Base-by-base conservation (phyloP, 352 stramenopile species). In the Pythium myriotylum region DNA sequence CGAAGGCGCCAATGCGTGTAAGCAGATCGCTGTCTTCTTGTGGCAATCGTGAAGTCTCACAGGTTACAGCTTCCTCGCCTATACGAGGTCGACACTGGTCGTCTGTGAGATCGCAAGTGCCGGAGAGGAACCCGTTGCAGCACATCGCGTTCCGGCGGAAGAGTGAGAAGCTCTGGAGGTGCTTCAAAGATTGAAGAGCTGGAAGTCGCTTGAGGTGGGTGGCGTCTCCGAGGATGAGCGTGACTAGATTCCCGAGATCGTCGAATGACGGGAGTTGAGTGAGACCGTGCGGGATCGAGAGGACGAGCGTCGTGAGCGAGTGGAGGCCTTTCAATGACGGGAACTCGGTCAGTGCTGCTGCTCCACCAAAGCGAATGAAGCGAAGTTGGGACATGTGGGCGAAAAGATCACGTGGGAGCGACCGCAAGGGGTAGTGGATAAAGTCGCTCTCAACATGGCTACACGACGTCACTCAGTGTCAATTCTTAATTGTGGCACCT, bases 71-170 rank as follows among this genome's bases (percentile, higher is more conserved):
- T 10, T 35, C 29, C 10, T 35, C 29, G 29, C 29, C 29, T 10
- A 35, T 10, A 35, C 29, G 29, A 35, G 29, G 29, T 35, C 29
- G 29, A 10, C 29, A 35, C 29, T 35, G 29, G 5, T 35, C 29
- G 29, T 35, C 10, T 35, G 37, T 42, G 2, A 71, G 41, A 33
- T 71, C 63, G 37, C 64, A 71, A 22, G 10, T 37, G 26, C 47
- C 64, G 4, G 27, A 51, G 43, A 71, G 23, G 24, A 62, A 71
- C 19, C 64, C 64, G 29, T 72, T 72, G 54, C 65, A 72, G 49
- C 65, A 72, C 41, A 68, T 35, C n/a, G 65, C 33, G 17, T 61
- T 64, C 10, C 58, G 46, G 6, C 26, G 20, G 14, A 42, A 39
- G 24, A 68, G 24, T 24, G 54, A 40, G 20, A 72, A 59, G 3